phyloP scores from a whole-genome alignment of 2,329 filamentous ascomycete species.

The Penicillium sp. region DNA sequence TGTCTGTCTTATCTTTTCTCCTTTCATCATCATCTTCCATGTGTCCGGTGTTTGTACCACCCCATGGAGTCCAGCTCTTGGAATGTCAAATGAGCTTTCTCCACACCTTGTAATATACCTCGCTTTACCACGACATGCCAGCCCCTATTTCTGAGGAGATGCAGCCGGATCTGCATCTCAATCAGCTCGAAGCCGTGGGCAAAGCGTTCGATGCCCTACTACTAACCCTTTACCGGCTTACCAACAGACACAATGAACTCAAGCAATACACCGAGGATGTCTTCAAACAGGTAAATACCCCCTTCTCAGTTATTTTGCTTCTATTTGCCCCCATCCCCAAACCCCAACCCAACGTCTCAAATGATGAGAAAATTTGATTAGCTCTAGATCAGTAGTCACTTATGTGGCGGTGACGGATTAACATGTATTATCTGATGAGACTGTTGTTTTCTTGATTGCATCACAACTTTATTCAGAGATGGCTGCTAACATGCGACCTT shows the following conservation, averaged over 20 bases:
- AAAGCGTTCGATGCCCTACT: slow-evolving; percentile 45
- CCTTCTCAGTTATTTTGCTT: background rate
- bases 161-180: slow-evolving; percentile 32
- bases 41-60: slow-evolving; percentile 24
- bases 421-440: slow-evolving; percentile 56
- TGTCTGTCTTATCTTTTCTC: slow-evolving; percentile 13
- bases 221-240: slow-evolving; percentile 41
- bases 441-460: slow-evolving; percentile 17
- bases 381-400: slow-evolving; percentile 81
- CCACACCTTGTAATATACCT: slow-evolving; percentile 23
- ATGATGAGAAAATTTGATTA: slow-evolving; percentile 61
- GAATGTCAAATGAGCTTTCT: slow-evolving; percentile 19
- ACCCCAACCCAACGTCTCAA: slow-evolving; percentile 27
- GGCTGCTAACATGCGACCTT: slow-evolving; percentile 28
- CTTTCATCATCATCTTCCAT: slow-evolving; percentile 15
- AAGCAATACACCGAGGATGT: slow-evolving; percentile 39
- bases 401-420: slow-evolving; percentile 63
- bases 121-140: slow-evolving; percentile 12
- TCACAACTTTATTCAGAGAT: slow-evolving; percentile 11
- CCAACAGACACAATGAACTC: slow-evolving; percentile 40
- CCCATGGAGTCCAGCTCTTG: slow-evolving; percentile 27
- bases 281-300: slow-evolving; percentile 40
- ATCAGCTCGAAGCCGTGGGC: slow-evolving; percentile 37
- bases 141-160: slow-evolving; percentile 27
- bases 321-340: slow-evolving; percentile 1